Conservation (phyloP, 2,329 filamentous ascomycete species). For the Trichoderma lentiforme region DNA sequence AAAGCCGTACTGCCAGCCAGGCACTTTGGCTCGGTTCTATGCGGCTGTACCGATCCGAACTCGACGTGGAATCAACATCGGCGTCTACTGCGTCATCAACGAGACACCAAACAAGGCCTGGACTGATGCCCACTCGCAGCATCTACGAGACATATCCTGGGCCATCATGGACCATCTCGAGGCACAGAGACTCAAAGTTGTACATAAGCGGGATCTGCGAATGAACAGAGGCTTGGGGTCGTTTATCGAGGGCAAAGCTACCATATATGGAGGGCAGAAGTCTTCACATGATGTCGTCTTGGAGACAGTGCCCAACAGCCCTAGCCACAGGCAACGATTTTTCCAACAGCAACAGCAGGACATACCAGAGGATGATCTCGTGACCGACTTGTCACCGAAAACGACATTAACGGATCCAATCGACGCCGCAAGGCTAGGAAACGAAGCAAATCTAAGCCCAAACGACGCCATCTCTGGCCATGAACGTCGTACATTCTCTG, state of each 20-base stretch:
- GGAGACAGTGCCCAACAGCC: conserved; percentile 17
- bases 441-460: background rate
- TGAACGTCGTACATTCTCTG: background rate
- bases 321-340: conserved; percentile 22
- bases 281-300: conserved; percentile 11
- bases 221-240: conserved; percentile 37
- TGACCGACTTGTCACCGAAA: background rate
- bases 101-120: conserved; percentile 21
- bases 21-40: conserved; percentile 34
- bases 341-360: background rate
- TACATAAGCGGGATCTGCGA: conserved; percentile 32
- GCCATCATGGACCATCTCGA: conserved; percentile 39
- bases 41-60: conserved; percentile 42
- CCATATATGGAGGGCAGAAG: conserved; percentile 28
- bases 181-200: conserved; percentile 25
- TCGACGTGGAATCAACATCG: conserved; percentile 40
- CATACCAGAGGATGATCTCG: background rate
- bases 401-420: background rate
- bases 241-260: conserved; percentile 35
- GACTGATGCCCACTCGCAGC: conserved; percentile 26
- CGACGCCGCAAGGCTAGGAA: background rate
- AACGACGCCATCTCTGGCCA: background rate
- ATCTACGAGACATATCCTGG: conserved; percentile 28
- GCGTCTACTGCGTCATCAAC: conserved; percentile 36
- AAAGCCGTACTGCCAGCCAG: conserved; percentile 26